These are phyloP conservation scores for Plasmodium sp. DNA, from an alignment of 169 alveolate genomes.

Conservation along the genomic window DNA sequence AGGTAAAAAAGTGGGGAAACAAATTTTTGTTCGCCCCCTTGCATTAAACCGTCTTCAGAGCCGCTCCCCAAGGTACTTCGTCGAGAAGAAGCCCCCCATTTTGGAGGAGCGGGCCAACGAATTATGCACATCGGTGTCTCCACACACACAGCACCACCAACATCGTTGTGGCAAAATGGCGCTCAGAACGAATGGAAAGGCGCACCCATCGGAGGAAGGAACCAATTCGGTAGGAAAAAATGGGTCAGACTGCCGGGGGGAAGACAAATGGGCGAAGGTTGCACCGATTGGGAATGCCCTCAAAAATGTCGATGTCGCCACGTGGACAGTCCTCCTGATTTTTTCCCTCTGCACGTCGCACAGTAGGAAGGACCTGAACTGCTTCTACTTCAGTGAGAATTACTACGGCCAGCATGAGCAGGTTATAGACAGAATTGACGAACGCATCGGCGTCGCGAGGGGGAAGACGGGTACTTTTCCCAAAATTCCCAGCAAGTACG, in stretches of 20 bases:
- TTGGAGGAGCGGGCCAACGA: background rate
- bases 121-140: background rate
- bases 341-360: conserved; percentile 36
- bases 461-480: background rate
- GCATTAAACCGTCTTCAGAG: background rate
- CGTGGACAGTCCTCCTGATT: conserved; percentile 13
- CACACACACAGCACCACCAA: background rate
- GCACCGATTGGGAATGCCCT: background rate
- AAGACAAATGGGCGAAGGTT: background rate
- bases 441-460: background rate
- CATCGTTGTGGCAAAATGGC: background rate
- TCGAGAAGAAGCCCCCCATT: background rate
- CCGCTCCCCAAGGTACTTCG: background rate
- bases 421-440: background rate
- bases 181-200: background rate
- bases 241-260: background rate
- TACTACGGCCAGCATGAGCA: conserved; percentile 29
- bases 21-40: background rate
- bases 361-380: conserved; percentile 24
- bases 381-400: conserved; percentile 56
- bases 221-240: background rate
- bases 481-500: background rate
- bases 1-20: background rate
- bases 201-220: background rate
- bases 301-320: background rate